phyloP scores from a whole-genome alignment of 129 eudicot genomes.

The Tagetes patula region DNA sequence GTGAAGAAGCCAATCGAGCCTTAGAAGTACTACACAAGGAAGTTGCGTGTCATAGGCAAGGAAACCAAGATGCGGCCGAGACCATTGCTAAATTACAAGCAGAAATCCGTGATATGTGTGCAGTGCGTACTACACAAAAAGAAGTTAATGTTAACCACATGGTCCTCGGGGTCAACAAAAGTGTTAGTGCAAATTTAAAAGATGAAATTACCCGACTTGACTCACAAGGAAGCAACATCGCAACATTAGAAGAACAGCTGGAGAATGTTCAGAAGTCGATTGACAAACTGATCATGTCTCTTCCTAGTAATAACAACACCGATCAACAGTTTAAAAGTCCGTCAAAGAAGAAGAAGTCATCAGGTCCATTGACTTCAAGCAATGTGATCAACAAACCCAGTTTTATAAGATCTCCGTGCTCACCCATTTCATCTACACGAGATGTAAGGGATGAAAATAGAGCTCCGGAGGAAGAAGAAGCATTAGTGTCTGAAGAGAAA shows the following conservation, averaged over 20 bases:
- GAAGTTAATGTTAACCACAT: constrained; percentile 56
- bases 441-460: constrained; percentile 76
- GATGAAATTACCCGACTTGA: constrained; percentile 94
- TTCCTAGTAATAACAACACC: constrained; percentile 49
- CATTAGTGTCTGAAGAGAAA: constrained; percentile 44
- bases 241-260: constrained; percentile 87
- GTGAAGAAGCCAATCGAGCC: constrained; percentile 93
- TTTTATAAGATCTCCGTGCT: constrained; percentile 81
- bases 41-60: constrained; percentile 87
- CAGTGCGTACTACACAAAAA: constrained; percentile 49
- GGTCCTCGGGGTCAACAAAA: constrained; percentile 63
- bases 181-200: constrained; percentile 87
- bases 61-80: constrained; percentile 98
- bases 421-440: constrained; percentile 67
- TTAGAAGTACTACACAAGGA: constrained; percentile 91
- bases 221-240: constrained; percentile 90
- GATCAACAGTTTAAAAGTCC: constrained; percentile 45
- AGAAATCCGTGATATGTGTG: constrained; percentile 82
- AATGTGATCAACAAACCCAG: constrained; percentile 54
- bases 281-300: constrained; percentile 87
- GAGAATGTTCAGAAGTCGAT: constrained; percentile 91
- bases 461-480: constrained; percentile 61
- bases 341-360: constrained; percentile 64
- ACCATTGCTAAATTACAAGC: constrained; percentile 92
- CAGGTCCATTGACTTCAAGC: constrained; percentile 70